phyloP scores from a whole-genome alignment of 345 rosid species.

The Diplotaxis tenuifolia region DNA sequence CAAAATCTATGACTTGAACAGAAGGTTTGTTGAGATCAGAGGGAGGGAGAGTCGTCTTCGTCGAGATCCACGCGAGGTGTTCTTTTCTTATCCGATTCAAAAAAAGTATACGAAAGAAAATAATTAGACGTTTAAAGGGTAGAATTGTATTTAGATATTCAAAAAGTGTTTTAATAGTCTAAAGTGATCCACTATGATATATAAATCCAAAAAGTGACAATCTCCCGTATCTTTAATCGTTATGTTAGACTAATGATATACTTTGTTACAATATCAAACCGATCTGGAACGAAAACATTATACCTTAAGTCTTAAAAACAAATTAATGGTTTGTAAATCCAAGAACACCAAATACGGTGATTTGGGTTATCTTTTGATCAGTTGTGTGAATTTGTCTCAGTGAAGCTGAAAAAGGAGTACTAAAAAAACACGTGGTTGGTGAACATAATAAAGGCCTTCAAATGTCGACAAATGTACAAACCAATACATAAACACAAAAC shows the following conservation, averaged over 20 bases:
- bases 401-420: background rate
- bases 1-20: background rate
- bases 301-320: background rate
- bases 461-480: conserved; percentile 23
- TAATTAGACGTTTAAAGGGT: too few relatives aligned
- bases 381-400: background rate
- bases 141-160: too few relatives aligned
- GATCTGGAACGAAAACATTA: background rate
- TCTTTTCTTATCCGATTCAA: conserved; percentile 21
- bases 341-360: background rate
- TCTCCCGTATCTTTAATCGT: too few relatives aligned
- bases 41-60: conserved; percentile 33
- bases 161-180: too few relatives aligned
- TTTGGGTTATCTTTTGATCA: background rate
- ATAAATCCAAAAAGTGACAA: too few relatives aligned
- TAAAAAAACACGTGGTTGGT: conserved; percentile 25
- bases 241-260: background rate
- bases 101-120: too few relatives aligned
- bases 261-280: background rate
- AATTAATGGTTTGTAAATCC: background rate
- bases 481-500: conserved; percentile 4
- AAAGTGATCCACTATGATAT: too few relatives aligned
- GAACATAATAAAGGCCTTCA: conserved; percentile 17
- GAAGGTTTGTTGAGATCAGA: conserved; percentile 16
- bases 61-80: background rate